phyloP scores from a whole-genome alignment of 164 flowering plant genomes.

The Amborella trichopoda region DNA sequence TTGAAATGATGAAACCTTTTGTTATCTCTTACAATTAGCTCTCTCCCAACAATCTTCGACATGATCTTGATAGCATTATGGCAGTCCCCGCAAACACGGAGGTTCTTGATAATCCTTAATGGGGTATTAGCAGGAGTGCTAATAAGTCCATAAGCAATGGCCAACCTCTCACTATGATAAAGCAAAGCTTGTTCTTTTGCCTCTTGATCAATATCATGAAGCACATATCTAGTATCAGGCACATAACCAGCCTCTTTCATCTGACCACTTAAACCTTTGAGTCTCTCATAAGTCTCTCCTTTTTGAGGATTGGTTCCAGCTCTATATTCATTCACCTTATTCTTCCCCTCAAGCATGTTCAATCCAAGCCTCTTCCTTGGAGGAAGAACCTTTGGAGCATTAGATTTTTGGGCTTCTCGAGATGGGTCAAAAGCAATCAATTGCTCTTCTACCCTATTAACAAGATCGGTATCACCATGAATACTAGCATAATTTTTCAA shows the following conservation, averaged over 20 bases:
- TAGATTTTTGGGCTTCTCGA: slow-evolving; percentile 11
- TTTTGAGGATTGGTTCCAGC: slow-evolving; percentile 30
- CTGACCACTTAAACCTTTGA: slow-evolving; percentile 25
- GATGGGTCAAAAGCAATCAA: slow-evolving; percentile 53
- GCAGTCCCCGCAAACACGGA: slow-evolving; percentile 78
- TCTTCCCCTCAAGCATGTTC: slow-evolving; percentile 67
- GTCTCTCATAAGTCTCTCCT: slow-evolving; percentile 31
- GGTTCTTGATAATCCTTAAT: slow-evolving; percentile 76
- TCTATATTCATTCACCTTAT: slow-evolving; percentile 35
- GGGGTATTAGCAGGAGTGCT: slow-evolving; percentile 77
- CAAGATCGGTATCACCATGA: slow-evolving; percentile 79
- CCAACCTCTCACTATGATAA: slow-evolving; percentile 78
- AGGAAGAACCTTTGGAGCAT: slow-evolving; percentile 38
- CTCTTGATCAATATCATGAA: slow-evolving; percentile 91
- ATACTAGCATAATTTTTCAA: slow-evolving; percentile 56
- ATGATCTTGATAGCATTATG: slow-evolving; percentile 90
- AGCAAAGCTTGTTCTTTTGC: slow-evolving; percentile 87
- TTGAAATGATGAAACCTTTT: slow-evolving; percentile 83
- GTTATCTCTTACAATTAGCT: slow-evolving; percentile 81
- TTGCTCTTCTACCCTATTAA: slow-evolving; percentile 59
- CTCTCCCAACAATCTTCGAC: slow-evolving; percentile 80
- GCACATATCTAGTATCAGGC: slow-evolving; percentile 80
- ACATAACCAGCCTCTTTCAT: slow-evolving; percentile 57
- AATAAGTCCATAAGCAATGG: slow-evolving; percentile 80
- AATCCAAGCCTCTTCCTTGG: slow-evolving; percentile 33